These are phyloP conservation scores for Xylariales sp. DNA, from an alignment of 2,329 filamentous ascomycete genomes.

Conservation along the genomic window DNA sequence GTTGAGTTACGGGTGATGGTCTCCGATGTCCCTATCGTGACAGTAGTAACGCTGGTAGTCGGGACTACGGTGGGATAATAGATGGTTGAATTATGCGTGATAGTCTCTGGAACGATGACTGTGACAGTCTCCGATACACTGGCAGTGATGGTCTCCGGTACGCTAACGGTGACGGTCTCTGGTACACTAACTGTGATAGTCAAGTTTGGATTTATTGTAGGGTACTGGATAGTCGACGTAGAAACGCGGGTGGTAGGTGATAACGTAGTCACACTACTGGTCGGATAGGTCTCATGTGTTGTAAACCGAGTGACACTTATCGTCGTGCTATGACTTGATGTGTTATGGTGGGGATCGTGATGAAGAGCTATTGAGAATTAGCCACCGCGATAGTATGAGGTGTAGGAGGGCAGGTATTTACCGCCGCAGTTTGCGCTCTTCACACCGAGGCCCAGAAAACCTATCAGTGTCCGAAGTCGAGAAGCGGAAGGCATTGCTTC, in stretches of 20 bases:
- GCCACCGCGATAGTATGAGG: not conserved
- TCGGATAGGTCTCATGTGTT: conserved; percentile 21
- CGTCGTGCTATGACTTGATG: conserved; percentile 24
- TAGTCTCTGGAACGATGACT: conserved; percentile 37
- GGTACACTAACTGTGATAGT: conserved; percentile 36
- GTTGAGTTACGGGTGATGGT: not conserved
- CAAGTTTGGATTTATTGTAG: not conserved
- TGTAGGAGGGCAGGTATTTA: conserved; percentile 30
- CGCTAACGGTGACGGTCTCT: conserved; percentile 3
- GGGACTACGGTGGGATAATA: conserved; percentile 34
- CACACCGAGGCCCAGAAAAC: conserved; percentile 40
- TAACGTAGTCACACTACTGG: conserved; percentile 18
- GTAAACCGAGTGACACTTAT: conserved; percentile 24
- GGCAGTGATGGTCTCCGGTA: no score
- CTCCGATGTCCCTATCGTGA: no score
- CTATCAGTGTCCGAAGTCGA: conserved; percentile 37
- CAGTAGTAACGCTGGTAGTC: conserved; percentile 35
- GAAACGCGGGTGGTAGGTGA: conserved; percentile 11
- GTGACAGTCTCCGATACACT: not conserved
- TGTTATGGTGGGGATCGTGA: conserved; percentile 29
- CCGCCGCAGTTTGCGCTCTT: conserved; percentile 36
- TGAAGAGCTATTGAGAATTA: conserved; percentile 33
- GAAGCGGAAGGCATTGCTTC: conserved; percentile 41
- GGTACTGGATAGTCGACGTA: not conserved
- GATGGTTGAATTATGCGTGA: conserved; percentile 34